Evolutionary conservation across 1,139 yeast genomes (phyloP).

Genomic region (Candida glucosophila): DNA sequence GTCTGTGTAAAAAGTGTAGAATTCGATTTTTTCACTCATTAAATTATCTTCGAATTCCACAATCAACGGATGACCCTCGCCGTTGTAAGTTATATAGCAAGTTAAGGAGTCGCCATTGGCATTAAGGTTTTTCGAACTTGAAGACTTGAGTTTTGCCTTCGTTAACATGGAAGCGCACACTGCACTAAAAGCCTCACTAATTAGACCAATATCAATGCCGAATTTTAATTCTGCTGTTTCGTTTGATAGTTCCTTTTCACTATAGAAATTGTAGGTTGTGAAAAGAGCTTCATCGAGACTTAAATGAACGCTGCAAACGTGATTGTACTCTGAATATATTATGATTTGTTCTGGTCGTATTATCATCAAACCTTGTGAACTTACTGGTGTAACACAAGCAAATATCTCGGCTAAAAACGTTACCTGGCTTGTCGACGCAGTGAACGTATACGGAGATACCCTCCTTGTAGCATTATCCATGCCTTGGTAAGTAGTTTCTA

Average conservation of each 20-base stretch:
- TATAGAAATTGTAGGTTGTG: conserved; percentile 16
- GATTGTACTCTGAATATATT: conserved; percentile 30
- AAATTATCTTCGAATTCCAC: conserved; percentile 64
- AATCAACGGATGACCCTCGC: conserved; percentile 59
- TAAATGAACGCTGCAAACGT: conserved; percentile 27
- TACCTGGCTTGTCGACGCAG: conserved; percentile 32
- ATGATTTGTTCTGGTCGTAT: conserved; percentile 25
- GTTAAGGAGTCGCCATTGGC: conserved; percentile 9
- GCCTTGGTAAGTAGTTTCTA: too few relatives aligned
- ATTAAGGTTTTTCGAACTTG: conserved; percentile 5
- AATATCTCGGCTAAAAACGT: conserved; percentile 32
- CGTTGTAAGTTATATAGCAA: conserved; percentile 34
- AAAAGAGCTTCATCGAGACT: conserved; percentile 32
- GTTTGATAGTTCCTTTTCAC: conserved; percentile 7
- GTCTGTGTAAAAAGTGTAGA: conserved; percentile 48
- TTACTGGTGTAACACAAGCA: conserved; percentile 23
- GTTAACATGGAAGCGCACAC: conserved; percentile 11
- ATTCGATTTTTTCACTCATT: conserved; percentile 65
- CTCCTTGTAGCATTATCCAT: too few relatives aligned
- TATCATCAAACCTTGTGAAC: conserved; percentile 27
- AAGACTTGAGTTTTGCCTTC: conserved; percentile 3
- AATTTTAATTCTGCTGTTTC: conserved; percentile 17
- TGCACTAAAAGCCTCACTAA: conserved; percentile 27
- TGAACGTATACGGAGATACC: conserved; percentile 17
- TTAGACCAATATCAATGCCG: conserved; percentile 29